Evolutionary conservation across 495 filamentous ascomycete species (phyloP).

Genomic region (Evernia prunastri): DNA sequence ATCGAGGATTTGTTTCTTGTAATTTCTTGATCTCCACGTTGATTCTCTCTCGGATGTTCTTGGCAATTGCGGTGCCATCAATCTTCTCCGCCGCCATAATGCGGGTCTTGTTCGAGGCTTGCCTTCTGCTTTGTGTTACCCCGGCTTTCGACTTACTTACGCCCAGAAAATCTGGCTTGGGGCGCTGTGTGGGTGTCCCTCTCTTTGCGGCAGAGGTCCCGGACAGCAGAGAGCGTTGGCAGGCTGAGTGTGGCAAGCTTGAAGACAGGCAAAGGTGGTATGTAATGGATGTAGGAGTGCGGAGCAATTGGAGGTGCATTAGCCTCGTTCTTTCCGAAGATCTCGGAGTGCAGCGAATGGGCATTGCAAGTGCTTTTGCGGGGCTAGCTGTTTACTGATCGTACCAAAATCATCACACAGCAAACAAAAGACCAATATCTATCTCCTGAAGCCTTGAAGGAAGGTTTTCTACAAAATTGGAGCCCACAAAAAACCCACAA

Average conservation of each 20-base stretch:
- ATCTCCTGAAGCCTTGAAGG: not conserved
- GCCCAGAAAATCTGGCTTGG: not conserved
- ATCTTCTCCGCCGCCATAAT: slow-evolving; percentile 84
- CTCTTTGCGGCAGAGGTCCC: not conserved
- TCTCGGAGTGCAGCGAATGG: slow-evolving; percentile 5
- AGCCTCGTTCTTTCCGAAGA: slow-evolving; percentile 9
- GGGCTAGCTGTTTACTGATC: not conserved
- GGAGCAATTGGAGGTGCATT: slow-evolving; percentile 4
- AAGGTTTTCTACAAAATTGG: not conserved
- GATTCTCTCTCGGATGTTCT: slow-evolving; percentile 73
- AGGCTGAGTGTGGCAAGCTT: not conserved
- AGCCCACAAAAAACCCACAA: not conserved
- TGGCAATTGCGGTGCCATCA: slow-evolving; percentile 92
- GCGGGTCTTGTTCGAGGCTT: slow-evolving; percentile 44
- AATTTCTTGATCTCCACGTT: slow-evolving; percentile 70
- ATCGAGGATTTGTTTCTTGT: slow-evolving; percentile 76
- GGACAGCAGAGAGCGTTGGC: not conserved
- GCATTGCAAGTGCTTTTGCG: slow-evolving; percentile 6
- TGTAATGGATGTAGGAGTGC: not conserved
- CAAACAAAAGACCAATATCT: not conserved
- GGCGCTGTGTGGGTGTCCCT: not conserved
- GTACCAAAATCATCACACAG: not conserved
- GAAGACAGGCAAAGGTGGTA: not conserved
- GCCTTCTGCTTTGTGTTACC: slow-evolving; percentile 21
- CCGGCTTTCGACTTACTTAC: not conserved